Conservation (phyloP, 2,329 filamentous ascomycete genomes). For the Pezizomycotina sp. region DNA sequence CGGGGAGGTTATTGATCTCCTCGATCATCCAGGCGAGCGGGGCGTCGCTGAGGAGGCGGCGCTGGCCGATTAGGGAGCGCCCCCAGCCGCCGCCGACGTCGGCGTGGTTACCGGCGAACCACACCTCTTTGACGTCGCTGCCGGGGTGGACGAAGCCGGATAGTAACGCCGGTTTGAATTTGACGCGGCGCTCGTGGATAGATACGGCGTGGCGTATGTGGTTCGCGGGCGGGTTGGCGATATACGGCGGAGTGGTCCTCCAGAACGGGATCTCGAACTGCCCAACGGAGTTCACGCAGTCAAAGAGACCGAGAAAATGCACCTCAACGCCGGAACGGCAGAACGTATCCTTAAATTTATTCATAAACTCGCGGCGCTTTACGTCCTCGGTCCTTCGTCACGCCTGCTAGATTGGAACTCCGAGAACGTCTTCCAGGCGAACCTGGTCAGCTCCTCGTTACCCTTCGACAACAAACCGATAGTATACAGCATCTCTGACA, state of each 20-base stretch:
- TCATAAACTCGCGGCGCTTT: constrained; percentile 23
- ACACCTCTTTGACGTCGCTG: constrained; percentile 36
- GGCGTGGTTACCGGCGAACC: constrained; percentile 40
- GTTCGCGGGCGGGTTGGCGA: constrained; percentile 32
- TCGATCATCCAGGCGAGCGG: constrained; percentile 39
- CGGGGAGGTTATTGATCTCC: constrained; percentile 29
- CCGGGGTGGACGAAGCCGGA: constrained; percentile 25
- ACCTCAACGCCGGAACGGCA: constrained; percentile 33
- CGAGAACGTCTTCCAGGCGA: constrained; percentile 32
- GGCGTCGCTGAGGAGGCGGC: constrained; percentile 34
- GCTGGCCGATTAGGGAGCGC: constrained; percentile 25
- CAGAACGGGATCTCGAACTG: constrained; percentile 29
- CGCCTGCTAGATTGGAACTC: constrained; percentile 24
- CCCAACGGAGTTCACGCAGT: constrained; percentile 38
- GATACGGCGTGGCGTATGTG: constrained; percentile 39
- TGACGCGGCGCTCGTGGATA: constrained; percentile 39
- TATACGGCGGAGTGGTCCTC: constrained; percentile 31
- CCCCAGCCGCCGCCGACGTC: constrained; percentile 41
- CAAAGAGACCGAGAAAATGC: constrained; percentile 41
- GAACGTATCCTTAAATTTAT: constrained; percentile 34
- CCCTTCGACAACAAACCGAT: constrained; percentile 37
- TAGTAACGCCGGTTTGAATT: constrained; percentile 39
- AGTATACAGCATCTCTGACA: constrained; percentile 37
- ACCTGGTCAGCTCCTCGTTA: constrained; percentile 39
- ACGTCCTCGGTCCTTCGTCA: constrained; percentile 19